Conservation (phyloP, 2,329 filamentous ascomycete species). For the Clonostachys solani region DNA sequence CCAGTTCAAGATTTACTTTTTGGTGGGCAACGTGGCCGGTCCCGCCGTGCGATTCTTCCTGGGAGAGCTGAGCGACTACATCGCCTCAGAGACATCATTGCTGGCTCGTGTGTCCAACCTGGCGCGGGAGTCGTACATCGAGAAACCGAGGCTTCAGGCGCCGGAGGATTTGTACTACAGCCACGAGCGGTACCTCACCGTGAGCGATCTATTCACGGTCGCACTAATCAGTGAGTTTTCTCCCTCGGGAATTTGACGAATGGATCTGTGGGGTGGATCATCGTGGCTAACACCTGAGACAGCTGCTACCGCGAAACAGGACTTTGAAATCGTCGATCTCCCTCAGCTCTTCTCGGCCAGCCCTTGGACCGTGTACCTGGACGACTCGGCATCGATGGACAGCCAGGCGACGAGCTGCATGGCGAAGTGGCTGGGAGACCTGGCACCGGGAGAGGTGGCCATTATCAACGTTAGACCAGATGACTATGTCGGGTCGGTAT, state of each 20-base stretch:
- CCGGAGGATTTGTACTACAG: conserved; percentile 63
- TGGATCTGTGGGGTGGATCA: conserved; percentile 6
- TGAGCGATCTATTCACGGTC: conserved; percentile 68
- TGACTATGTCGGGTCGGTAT: conserved; percentile 67
- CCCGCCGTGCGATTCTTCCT: conserved; percentile 46
- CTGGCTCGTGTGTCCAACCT: conserved; percentile 55
- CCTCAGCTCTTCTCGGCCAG: conserved; percentile 59
- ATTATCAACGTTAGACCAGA: conserved; percentile 69
- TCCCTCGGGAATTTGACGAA: not conserved
- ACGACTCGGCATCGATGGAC: conserved; percentile 55
- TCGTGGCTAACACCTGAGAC: not conserved
- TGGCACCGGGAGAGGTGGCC: conserved; percentile 52
- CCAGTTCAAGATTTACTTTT: conserved; percentile 72
- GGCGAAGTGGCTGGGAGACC: conserved; percentile 64
- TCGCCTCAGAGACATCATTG: conserved; percentile 47
- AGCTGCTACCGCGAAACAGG: not conserved
- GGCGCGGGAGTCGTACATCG: conserved; percentile 57
- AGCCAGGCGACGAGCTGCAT: conserved; percentile 44
- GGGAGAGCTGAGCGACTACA: conserved; percentile 49
- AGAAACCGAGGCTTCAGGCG: conserved; percentile 50
- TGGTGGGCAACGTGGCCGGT: conserved; percentile 59
- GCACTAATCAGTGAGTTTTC: conserved; percentile 56
- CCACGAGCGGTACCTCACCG: conserved; percentile 63
- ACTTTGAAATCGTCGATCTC: conserved; percentile 65
- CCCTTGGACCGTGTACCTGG: conserved; percentile 69